Base-by-base conservation (phyloP, 352 stramenopile genomes). In the Globisporangium abappressorium region DNA sequence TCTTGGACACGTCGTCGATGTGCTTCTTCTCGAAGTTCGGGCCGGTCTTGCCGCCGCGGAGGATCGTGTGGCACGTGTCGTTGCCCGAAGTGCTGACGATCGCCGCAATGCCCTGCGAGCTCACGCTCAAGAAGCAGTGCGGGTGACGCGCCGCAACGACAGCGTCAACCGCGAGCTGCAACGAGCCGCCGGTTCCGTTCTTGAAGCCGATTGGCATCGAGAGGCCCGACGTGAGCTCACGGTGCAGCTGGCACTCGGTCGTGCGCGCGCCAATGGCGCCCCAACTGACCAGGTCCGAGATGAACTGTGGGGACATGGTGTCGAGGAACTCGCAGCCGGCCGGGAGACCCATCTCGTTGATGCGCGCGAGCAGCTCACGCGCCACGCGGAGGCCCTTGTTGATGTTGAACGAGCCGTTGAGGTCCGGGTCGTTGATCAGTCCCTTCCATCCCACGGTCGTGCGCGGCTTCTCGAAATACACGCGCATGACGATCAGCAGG, bases 201-300 rank as follows among this genome's bases (percentile, higher is more conserved):
- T 97, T 97, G 76, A 97, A 97, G 69, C 90, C 90, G n/a, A 97
- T 91, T 14, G 90, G 89, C 87, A 95, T 96, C 38, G 87, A 96
- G 5, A 97, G 75, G 55, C 90, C 90, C 34, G 87, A 96, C 65
- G 89, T 94, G 60, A 97, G 85, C 70, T 97, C 90, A 49, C 90
- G 89, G 73, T 97, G 90, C 59, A 97, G 69, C 71, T 97, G 90
- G 65, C 86, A 95, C 77, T 97, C 90, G 69, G 90, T 97, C 33
- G 90, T 97, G 59, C 90, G 84, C 8, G 90, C 90, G n/a, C 90
- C 90, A n/a, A 97, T 97, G 33, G 88, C 90, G 28, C 90, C 90
- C 90, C 90, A 97, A 70, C 82, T 93, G 49, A 97, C 86, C 51
- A 97, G 78, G 56, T 97, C 90, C 59, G 82, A 89, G 72, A 94